Evolutionary conservation across 768 basidiomycete genomes (phyloP), one percentile per base, ranked within the genome.

Genomic region (Panus rudis): DNA sequence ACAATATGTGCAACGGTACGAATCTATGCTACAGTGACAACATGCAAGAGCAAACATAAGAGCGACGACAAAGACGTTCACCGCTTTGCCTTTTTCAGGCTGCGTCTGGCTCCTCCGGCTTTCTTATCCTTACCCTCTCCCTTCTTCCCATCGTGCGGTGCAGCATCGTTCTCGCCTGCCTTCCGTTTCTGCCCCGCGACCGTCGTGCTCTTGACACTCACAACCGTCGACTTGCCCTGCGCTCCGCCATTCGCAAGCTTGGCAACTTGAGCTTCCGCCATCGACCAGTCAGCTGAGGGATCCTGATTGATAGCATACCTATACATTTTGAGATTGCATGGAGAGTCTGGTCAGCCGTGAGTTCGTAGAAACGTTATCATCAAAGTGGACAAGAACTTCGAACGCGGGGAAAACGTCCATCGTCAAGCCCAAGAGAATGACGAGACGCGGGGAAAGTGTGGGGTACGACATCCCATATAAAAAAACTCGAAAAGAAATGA

Each of bases 291-390:
- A 22, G 75, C 66, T 13, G 73, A 67, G 0, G 67, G 61, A 52
- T 82, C 78, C n/a, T n/a, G n/a, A 52, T 85, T 73, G 52, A 97
- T 92, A 21, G 83, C 81, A 58, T 75, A 88, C 59, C 85, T 88
- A 49, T 39, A 51, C 52, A 30, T 30, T 30, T 30, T 10, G 28
- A 30, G 28, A 10, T 10, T 30, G 28, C 8, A 17, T 17, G 33
- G 33, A 7, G 33, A 17, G 33, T 17, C 10, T 8, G 7, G 28
- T 10, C 28, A 30, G 10, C 10, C 10, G 16, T 10, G 28, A 30
- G n/a, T n/a, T n/a, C n/a, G n/a, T n/a, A n/a, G n/a, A n/a, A n/a
- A n/a, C n/a, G n/a, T n/a, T n/a, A n/a, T n/a, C n/a, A n/a, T n/a
- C n/a, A n/a, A n/a, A n/a, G n/a, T n/a, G n/a, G n/a, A n/a, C n/a